These are phyloP conservation scores for Xylariaceae sp. DNA, from an alignment of 2,329 filamentous ascomycete genomes.

Conservation along the genomic window DNA sequence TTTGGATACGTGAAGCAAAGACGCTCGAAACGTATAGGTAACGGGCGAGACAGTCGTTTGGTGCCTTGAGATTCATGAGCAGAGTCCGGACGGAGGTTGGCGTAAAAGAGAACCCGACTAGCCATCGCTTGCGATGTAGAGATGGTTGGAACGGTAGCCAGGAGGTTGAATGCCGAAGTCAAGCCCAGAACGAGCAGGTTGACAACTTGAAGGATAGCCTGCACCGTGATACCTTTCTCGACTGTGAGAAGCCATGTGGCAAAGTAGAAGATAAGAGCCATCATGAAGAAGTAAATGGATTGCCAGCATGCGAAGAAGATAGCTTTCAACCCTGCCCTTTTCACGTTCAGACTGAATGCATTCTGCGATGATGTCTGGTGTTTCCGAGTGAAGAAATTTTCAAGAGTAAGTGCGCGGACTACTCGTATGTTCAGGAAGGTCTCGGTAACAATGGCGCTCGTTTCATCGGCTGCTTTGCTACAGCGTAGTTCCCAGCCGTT, in stretches of 20 bases:
- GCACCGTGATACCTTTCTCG: slow-evolving; percentile 43
- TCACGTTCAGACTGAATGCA: slow-evolving; percentile 57
- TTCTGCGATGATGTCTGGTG: slow-evolving; percentile 47
- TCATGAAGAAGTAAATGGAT: slow-evolving; percentile 63
- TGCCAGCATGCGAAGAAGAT: slow-evolving; percentile 74
- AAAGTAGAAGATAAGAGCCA: slow-evolving; percentile 79
- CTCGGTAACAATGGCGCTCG: slow-evolving; percentile 63
- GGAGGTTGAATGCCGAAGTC: slow-evolving; percentile 62
- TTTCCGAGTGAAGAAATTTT: slow-evolving; percentile 63
- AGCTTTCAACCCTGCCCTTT: slow-evolving; percentile 62
- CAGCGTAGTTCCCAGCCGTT: slow-evolving; percentile 66
- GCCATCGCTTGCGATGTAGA: slow-evolving; percentile 68
- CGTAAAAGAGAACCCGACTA: slow-evolving; percentile 64
- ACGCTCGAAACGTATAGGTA: slow-evolving; percentile 49
- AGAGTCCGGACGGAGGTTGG: slow-evolving; percentile 48
- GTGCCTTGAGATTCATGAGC: slow-evolving; percentile 55
- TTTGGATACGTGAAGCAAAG: slow-evolving; percentile 68
- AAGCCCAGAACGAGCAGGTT: slow-evolving; percentile 81
- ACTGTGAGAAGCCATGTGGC: slow-evolving; percentile 58
- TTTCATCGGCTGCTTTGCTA: slow-evolving; percentile 56
- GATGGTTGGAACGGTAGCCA: slow-evolving; percentile 75
- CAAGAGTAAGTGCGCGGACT: slow-evolving; percentile 69
- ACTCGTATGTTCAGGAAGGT: slow-evolving; percentile 74
- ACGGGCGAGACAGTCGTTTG: slow-evolving; percentile 31
- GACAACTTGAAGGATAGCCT: slow-evolving; percentile 66